Evolutionary conservation across 140 eudicot genomes (phyloP), one percentile per base, ranked within the genome.

Genomic region (Stevia rebaudiana): DNA sequence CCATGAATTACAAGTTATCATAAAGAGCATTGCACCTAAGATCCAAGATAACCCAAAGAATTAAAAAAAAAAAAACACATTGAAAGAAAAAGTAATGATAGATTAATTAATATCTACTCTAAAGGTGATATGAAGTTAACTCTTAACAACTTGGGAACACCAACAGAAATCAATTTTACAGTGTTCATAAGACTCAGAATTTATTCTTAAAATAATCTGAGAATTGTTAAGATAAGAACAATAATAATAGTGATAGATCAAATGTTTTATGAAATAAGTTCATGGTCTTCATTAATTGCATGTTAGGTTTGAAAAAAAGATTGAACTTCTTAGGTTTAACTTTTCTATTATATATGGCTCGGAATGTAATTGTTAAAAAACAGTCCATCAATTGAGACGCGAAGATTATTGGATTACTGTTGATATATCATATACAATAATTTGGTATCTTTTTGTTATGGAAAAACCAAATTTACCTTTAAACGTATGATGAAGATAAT

Each of bases 21-120:
- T 54, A 54, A n/a, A 24, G 37, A 12, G 60, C 9, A 9, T 52
- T 52, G 37, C 18, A 11, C 37, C 37, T 23, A 23, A 35, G 33
- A 28, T 4, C 33, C 33, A 28, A 52, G 60, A 24, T 52, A 23
- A 31, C 60, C 25, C 17, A 52, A 52, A 6, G 36, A 23, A 52
- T 52, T 16, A 11, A 36, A 52, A 4, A 11, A 36, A 52, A 4
- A 3, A 54, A 13, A 25, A 13, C 40, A 54, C 22, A 54, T 48
- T 54, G 61, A 54, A 54, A 54, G 61, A 54, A n/a, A 25, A 50
- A 50, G 57, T 50, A 50, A 50, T 50, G 30, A 21, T 50, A 21
- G 15, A 50, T 50, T 4, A 28, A 8, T 23, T 15, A 46, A 0
- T 8, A 15, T 2, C 8, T 46, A 46, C 24, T 17, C 23, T 17